Conservation (phyloP, 257 asterid genomes). For the Solanum clarkiae region DNA sequence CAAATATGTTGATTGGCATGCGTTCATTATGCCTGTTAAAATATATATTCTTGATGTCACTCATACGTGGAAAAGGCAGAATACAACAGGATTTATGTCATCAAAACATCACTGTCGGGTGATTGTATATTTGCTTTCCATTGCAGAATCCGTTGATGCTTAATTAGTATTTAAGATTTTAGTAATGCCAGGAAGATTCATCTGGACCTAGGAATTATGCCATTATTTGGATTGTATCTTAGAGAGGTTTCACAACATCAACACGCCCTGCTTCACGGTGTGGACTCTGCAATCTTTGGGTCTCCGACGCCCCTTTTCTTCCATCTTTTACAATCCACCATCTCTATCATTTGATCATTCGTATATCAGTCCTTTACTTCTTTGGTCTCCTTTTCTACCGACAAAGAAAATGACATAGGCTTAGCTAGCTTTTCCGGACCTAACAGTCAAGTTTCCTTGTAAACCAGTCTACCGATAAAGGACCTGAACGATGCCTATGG, state of each 20-base stretch:
- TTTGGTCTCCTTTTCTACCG: neutral
- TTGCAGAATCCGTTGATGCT: neutral
- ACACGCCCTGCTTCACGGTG: neutral
- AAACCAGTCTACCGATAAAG: neutral
- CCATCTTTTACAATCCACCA: neutral
- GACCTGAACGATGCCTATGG: neutral
- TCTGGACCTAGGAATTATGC: conserved; percentile 13
- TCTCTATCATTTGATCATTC: neutral
- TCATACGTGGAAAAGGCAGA: conserved; percentile 24
- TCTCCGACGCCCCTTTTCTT: neutral
- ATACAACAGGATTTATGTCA: conserved; percentile 4
- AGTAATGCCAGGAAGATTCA: neutral
- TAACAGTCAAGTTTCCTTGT: neutral
- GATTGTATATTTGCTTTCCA: neutral
- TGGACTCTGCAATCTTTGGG: neutral
- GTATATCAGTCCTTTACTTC: neutral
- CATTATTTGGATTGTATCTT: neutral
- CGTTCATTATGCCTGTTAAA: conserved; percentile 39
- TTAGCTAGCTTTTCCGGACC: neutral
- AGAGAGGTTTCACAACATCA: neutral
- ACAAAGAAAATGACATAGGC: neutral
- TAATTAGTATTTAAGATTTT: neutral
- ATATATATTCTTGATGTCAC: conserved; percentile 63
- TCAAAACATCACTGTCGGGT: conserved; percentile 28
- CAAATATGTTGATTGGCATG: conserved; percentile 50